These are phyloP conservation scores for Linaria vulgaris DNA, from an alignment of 257 asterid species.

Conservation along the genomic window DNA sequence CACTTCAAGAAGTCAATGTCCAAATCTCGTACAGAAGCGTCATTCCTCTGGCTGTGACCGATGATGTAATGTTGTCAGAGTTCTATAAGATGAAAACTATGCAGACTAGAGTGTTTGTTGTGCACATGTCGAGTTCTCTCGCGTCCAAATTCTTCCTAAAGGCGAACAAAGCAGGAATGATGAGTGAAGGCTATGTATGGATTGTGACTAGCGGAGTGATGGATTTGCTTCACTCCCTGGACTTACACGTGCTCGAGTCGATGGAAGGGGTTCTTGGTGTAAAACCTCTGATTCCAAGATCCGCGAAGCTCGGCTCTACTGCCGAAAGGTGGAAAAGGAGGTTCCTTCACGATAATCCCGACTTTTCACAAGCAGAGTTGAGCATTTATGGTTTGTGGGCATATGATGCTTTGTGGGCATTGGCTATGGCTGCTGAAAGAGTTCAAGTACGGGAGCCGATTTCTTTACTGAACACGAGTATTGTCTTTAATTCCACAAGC, in stretches of 20 bases:
- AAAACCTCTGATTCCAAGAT: conserved; percentile 7
- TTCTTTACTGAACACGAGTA: not conserved
- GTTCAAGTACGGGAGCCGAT: not conserved
- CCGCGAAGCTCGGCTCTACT: conserved; percentile 9
- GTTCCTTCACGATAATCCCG: not conserved
- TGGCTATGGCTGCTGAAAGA: conserved; percentile 13
- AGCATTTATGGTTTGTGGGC: conserved; percentile 6
- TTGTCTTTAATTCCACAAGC: not conserved
- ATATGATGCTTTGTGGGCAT: conserved; percentile 5
- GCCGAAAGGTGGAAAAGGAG: conserved; percentile 29
- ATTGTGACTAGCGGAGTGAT: conserved; percentile 14
- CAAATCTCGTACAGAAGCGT: conserved; percentile 6
- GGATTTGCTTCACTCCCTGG: conserved; percentile 16
- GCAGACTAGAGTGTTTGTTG: conserved; percentile 19
- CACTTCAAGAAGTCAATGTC: conserved; percentile 7
- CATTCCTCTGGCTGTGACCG: not conserved
- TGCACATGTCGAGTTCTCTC: conserved; percentile 6
- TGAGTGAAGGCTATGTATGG: conserved; percentile 18
- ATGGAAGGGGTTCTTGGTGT: conserved; percentile 19
- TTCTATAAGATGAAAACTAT: conserved; percentile 13
- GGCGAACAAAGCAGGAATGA: conserved; percentile 10
- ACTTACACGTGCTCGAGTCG: not conserved
- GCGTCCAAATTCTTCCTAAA: conserved; percentile 5
- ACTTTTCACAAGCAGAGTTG: not conserved
- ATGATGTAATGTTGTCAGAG: conserved; percentile 7